Percentiles rank a stretch among this genome's conserved stretches.
Conservation (phyloP, 768 basidiomycete genomes). For the Mycena galopus region DNA sequence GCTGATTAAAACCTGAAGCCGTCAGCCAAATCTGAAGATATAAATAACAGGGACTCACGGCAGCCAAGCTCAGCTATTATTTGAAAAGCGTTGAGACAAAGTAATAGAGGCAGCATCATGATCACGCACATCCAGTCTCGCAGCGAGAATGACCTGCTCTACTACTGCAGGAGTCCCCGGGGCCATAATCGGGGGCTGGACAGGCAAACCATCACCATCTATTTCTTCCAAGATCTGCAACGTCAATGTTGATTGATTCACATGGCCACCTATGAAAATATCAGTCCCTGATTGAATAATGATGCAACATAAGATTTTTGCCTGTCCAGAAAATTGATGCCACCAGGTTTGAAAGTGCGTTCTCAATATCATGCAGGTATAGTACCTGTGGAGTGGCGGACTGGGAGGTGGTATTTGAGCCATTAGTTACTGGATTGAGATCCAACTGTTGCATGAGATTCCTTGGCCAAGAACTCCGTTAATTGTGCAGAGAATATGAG, state of each 20-base stretch:
- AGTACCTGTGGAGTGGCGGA: background rate
- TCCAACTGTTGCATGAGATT: background rate
- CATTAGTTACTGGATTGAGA: background rate
- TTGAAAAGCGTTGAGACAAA: background rate
- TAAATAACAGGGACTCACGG: background rate
- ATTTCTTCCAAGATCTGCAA: background rate
- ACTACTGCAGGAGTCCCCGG: background rate
- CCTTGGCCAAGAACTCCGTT: background rate
- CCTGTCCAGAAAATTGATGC: background rate
- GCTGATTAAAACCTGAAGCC: background rate
- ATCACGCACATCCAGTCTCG: background rate
- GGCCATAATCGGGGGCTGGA: background rate
- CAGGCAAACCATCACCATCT: too few relatives aligned
- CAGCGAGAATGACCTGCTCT: background rate
- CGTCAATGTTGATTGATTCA: background rate
- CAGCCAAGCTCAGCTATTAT: background rate
- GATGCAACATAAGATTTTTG: background rate
- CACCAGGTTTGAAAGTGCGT: background rate
- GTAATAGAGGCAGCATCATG: background rate
- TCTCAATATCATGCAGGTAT: background rate
- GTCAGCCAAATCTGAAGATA: background rate
- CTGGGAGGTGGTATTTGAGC: too few relatives aligned
- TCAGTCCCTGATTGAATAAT: background rate
- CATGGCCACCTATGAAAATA: background rate
- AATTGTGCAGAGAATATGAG: background rate